Base-by-base conservation (phyloP, 768 basidiomycete species). In the Pleurotus salmoneostramineus region DNA sequence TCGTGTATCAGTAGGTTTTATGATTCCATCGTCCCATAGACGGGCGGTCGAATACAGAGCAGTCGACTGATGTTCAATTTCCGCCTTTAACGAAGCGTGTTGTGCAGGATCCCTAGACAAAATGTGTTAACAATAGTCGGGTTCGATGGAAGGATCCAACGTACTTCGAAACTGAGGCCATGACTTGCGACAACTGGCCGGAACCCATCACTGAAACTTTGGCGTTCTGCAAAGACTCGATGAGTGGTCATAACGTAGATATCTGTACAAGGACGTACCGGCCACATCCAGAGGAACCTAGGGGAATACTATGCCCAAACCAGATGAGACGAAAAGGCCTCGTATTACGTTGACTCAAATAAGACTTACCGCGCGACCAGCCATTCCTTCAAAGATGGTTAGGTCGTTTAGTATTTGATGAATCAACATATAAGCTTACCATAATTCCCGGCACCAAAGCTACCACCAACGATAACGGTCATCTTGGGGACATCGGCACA, bases 201-300 rank as follows among this genome's bases (percentile, higher is more conserved):
- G 91, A 92, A 36, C 95, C 95, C 95, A 98, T 98, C 37, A 98
- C 95, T 12, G 89, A 91, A 1, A 96, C 88, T 71, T 90, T 95
- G 36, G 95, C 92, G 62, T 95, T 95, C 87, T 93, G 61, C 21
- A 42, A 59, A 58, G 33, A 31, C 57, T 27, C 60, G 17, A 59
- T 56, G 42, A 35, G 59, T 50, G 51, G 58, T 37, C 31, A 46
- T 7, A 8, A 6, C 44, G 17, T 14, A 51, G n/a, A 58, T 12
- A 37, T 46, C 50, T 42, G 27, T n/a, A 36, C n/a, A 56, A 44
- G 3, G 46, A 74, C 89, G 65, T 72, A 92, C 91, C 58, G 95
- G 95, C 95, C 95, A 98, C 93, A 95, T 95, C 91, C 93, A 98
- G 52, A 98, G 72, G 81, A 98, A 97, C 59, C 93, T 81, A 14